Evolutionary conservation across 495 filamentous ascomycete genomes (phyloP).

Genomic region (Talaromyces liani): DNA sequence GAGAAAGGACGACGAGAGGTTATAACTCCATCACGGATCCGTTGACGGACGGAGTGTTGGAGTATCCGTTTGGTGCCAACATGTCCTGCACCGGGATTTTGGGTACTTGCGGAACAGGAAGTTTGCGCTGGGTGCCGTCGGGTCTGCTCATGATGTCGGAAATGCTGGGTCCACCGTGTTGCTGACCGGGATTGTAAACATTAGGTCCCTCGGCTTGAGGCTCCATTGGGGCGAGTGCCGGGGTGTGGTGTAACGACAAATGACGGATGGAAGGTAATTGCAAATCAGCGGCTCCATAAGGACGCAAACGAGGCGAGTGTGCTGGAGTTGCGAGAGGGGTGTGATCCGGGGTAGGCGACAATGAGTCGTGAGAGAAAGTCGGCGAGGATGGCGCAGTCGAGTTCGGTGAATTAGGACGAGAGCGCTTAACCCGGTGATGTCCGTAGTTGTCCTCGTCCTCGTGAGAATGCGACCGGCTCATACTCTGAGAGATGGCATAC

Average conservation of each 20-base stretch:
- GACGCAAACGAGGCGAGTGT: constrained; percentile 87
- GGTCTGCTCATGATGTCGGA: constrained; percentile 87
- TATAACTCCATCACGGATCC: constrained; percentile 36
- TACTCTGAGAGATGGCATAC: constrained; percentile 70
- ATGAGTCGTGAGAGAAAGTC: constrained; percentile 95
- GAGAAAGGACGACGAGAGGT: background rate
- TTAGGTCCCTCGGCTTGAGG: constrained; percentile 53
- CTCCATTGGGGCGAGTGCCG: constrained; percentile 89
- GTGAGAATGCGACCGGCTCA: constrained; percentile 87
- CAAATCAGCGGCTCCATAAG: constrained; percentile 59
- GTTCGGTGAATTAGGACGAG: constrained; percentile 84
- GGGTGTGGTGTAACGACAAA: constrained; percentile 78
- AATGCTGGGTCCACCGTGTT: constrained; percentile 62
- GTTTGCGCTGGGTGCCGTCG: constrained; percentile 81
- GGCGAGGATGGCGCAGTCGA: constrained; percentile 95
- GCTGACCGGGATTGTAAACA: constrained; percentile 47
- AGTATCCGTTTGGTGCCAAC: constrained; percentile 60
- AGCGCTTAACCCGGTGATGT: constrained; percentile 75
- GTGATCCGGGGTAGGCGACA: constrained; percentile 93
- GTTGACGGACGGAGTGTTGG: constrained; percentile 43
- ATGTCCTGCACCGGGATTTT: constrained; percentile 88
- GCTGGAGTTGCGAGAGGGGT: constrained; percentile 93
- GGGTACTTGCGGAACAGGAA: constrained; percentile 85
- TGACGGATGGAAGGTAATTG: constrained; percentile 85
- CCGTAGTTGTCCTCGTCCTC: constrained; percentile 68